Percentiles rank a stretch among this genome's conserved stretches.
Conservation (phyloP, 257 asterid species). For the Nicotiana noctiflora region DNA sequence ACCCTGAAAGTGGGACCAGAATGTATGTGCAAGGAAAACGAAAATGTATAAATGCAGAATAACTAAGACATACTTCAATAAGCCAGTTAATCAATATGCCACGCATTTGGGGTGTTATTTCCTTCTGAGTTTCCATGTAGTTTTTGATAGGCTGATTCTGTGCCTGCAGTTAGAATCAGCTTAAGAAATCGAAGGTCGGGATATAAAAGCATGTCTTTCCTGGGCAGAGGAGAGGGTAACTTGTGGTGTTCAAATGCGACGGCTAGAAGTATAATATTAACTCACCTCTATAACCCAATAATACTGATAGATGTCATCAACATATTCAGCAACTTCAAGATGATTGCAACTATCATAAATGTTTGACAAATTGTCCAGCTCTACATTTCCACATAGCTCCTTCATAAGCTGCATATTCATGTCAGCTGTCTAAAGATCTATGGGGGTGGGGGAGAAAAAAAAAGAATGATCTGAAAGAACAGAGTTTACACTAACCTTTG, state of each 20-base stretch:
- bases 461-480: conserved; percentile 9
- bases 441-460: neutral
- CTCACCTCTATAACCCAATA: conserved; percentile 96
- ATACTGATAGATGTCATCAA: conserved; percentile 82
- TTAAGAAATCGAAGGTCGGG: neutral
- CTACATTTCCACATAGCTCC: conserved; percentile 26
- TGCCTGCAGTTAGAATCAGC: conserved; percentile 33
- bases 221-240: neutral
- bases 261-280: conserved; percentile 2
- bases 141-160: conserved; percentile 48
- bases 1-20: conserved; percentile 2
- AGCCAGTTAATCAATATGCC: conserved; percentile 94
- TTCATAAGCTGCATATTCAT: conserved; percentile 30
- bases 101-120: conserved; percentile 83
- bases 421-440: conserved; percentile 3
- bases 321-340: conserved; percentile 85
- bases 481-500: conserved; percentile 43
- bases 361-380: conserved; percentile 48
- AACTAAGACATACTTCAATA: conserved; percentile 50
- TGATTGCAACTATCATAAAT: conserved; percentile 77
- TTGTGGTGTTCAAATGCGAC: neutral
- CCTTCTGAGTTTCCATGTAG: conserved; percentile 53
- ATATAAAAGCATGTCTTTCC: neutral
- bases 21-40: conserved; percentile 8
- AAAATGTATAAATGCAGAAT: neutral